Conservation (phyloP, 768 basidiomycete species). For the Lactarius hengduanensis region DNA sequence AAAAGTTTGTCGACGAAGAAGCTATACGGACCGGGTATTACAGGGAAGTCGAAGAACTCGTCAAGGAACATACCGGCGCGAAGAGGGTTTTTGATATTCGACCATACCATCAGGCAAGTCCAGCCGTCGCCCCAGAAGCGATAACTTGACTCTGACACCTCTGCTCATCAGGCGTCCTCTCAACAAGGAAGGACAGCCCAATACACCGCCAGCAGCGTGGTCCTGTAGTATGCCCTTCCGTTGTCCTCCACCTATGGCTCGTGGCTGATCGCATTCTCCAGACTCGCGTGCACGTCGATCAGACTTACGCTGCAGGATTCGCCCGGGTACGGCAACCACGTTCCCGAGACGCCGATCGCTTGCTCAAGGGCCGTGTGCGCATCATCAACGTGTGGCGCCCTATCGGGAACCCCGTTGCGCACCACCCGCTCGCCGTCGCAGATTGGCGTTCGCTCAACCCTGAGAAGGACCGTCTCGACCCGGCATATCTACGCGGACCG, state of each 20-base stretch:
- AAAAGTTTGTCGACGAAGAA: constrained; percentile 42
- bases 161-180: neutral
- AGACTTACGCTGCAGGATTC: constrained; percentile 40
- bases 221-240: constrained; percentile 36
- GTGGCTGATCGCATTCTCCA: constrained; percentile 18
- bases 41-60: constrained; percentile 41
- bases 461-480: constrained; percentile 37
- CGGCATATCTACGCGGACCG: constrained; percentile 38
- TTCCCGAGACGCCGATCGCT: constrained; percentile 42
- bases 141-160: neutral
- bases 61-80: constrained; percentile 42
- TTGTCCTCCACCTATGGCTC: neutral
- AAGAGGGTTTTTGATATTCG: constrained; percentile 45
- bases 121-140: neutral
- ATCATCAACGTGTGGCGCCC: constrained; percentile 52
- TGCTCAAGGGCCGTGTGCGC: constrained; percentile 42
- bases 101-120: constrained; percentile 45
- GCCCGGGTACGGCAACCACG: constrained; percentile 41
- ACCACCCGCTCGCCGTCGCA: constrained; percentile 43
- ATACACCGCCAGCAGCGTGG: constrained; percentile 31
- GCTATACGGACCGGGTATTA: constrained; percentile 42
- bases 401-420: constrained; percentile 40
- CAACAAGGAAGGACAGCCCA: constrained; percentile 6
- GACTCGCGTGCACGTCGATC: constrained; percentile 47
- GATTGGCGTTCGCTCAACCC: constrained; percentile 43